Evolutionary conservation across 129 eudicot genomes (phyloP), one percentile per base, ranked within the genome.

Genomic region (Lactuca sativa): DNA sequence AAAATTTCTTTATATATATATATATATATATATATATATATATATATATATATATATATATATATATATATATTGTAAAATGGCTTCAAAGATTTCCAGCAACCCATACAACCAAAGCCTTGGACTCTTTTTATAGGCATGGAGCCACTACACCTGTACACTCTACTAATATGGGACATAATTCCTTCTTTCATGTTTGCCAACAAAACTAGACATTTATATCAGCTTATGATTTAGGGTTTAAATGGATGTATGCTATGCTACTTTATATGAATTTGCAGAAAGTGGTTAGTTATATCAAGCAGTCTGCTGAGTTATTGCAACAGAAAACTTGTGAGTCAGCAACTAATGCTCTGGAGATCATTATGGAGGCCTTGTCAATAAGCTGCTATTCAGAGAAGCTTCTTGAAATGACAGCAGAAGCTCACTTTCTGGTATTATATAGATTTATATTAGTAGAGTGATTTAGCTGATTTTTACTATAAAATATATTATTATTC

Each of bases 331-430:
- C 92, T 51, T 72, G 64, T 17, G 79, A 83, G 68, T 82, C 91
- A 69, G 85, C 95, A 44, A 78, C 44, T 65, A 44, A 53, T 34
- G 96, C 96, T 10, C 77, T 92, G 59, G 84, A 34, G 63, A 64
- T 72, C 41, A 75, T 86, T 65, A 44, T 5, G 8, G 92, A 86
- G 70, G 96, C 83, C 52, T 79, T 89, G 70, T 69, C 85, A 41
- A 83, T 86, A 62, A 82, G 98, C 69, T 62, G 68, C 66, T 87
- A 82, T 60, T 89, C 98, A 0, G 98, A 92, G 68, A 85, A 78
- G 68, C 78, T 92, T 53, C 88, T 86, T 77, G 82, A 92, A 79
- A 70, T 92, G 87, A 85, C 83, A 78, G 98, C 90, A 71, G 86
- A 89, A 79, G 88, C 96, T 72, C 85, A 85, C 37, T 82, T 81